Evolutionary conservation across 805 yeast genomes (phyloP).

Genomic region (Schwanniomyces yamadae): DNA sequence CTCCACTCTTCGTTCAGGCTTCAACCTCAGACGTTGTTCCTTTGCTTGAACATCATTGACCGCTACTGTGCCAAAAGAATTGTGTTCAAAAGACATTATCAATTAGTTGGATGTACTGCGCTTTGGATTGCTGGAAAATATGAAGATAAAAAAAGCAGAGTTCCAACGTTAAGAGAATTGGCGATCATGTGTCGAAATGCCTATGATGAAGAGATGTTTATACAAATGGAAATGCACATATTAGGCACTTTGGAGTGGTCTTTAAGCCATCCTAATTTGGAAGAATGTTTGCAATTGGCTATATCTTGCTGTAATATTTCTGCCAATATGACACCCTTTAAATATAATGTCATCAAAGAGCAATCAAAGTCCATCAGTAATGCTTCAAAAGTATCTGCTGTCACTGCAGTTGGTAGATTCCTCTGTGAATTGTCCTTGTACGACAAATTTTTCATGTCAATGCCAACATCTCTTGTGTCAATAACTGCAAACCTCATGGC

Average conservation of each 20-base stretch:
- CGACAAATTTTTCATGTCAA: slow-evolving; percentile 46
- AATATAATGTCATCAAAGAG: slow-evolving; percentile 16
- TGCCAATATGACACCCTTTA: slow-evolving; percentile 22
- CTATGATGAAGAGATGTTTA: slow-evolving; percentile 53
- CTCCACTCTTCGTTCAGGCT: slow-evolving; percentile 41
- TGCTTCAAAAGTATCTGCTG: slow-evolving; percentile 45
- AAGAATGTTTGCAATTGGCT: slow-evolving; percentile 50
- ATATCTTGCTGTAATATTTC: slow-evolving; percentile 20
- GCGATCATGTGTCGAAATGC: slow-evolving; percentile 58
- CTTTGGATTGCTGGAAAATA: slow-evolving; percentile 51
- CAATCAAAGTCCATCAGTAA: slow-evolving; percentile 10
- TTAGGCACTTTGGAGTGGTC: slow-evolving; percentile 59
- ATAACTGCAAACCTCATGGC: slow-evolving; percentile 52
- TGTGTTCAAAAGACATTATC: slow-evolving; percentile 48
- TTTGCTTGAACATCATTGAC: slow-evolving; percentile 45
- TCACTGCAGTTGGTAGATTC: slow-evolving; percentile 53
- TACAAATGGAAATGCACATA: slow-evolving; percentile 65
- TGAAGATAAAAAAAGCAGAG: slow-evolving; percentile 59
- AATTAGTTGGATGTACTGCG: slow-evolving; percentile 47
- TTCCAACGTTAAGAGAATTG: slow-evolving; percentile 55
- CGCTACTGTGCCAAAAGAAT: slow-evolving; percentile 47
- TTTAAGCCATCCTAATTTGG: slow-evolving; percentile 48
- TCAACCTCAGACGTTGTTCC: slow-evolving; percentile 43
- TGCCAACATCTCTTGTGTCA: slow-evolving; percentile 48
- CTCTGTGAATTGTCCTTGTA: slow-evolving; percentile 55